Percentiles rank a stretch among this genome's conserved stretches.
Evolutionary conservation across 805 yeast genomes (phyloP).

Genomic region (Yarrowia yakushimensis): DNA sequence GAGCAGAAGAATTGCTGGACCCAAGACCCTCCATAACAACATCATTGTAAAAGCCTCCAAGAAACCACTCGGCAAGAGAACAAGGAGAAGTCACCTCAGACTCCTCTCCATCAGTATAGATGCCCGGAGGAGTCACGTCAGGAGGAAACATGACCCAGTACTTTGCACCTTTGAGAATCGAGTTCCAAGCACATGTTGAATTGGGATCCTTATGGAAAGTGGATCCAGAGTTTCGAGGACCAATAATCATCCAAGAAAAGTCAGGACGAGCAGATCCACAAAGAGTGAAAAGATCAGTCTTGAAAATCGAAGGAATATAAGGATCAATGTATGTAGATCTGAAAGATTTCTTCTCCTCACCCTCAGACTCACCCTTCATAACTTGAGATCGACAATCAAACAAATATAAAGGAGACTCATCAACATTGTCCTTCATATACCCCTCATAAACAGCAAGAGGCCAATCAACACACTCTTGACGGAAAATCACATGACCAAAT

Average conservation of each 20-base stretch:
- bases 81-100: conserved; percentile 88
- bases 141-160: conserved; percentile 91
- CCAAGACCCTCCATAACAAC: not conserved
- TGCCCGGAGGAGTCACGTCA: conserved; percentile 82
- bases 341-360: not conserved
- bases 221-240: conserved; percentile 78
- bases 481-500: conserved; percentile 61
- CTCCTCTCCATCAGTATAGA: conserved; percentile 56
- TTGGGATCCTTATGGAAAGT: conserved; percentile 94
- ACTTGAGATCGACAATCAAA: conserved; percentile 80
- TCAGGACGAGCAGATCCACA: conserved; percentile 59
- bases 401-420: conserved; percentile 80
- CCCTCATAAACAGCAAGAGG: conserved; percentile 55
- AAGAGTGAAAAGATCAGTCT: conserved; percentile 27
- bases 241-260: conserved; percentile 87
- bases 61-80: conserved; percentile 90
- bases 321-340: not conserved
- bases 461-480: conserved; percentile 88
- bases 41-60: conserved; percentile 62
- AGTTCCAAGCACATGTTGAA: conserved; percentile 87
- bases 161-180: conserved; percentile 68
- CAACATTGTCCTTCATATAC: conserved; percentile 59
- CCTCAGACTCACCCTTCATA: conserved; percentile 39
- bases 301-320: conserved; percentile 29
- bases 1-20: not conserved